phyloP scores from a whole-genome alignment of 202 grass and related monocot genomes.

The Brachypodium distachyon region DNA sequence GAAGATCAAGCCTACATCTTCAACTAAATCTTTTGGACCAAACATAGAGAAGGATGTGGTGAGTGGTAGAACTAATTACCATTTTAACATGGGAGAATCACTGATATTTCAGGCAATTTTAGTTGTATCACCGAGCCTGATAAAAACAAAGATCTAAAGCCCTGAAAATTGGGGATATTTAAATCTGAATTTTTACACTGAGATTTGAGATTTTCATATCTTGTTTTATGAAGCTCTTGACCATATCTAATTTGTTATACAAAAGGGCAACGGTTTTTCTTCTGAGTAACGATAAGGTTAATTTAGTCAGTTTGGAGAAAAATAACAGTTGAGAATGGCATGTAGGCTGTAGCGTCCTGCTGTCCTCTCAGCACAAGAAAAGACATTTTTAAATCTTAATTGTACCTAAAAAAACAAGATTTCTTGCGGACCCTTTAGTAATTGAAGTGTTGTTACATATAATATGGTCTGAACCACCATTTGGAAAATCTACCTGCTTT shows the following conservation, averaged over 20 bases:
- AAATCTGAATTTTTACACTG: not conserved
- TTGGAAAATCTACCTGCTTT: not conserved
- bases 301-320: not conserved
- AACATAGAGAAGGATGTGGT: slow-evolving; percentile 34
- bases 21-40: slow-evolving; percentile 36
- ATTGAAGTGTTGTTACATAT: not conserved
- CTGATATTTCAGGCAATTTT: not conserved
- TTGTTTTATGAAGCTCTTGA: not conserved
- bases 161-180: not conserved
- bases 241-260: not conserved
- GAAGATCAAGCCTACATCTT: slow-evolving; percentile 23
- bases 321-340: not conserved
- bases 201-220: not conserved
- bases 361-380: not conserved
- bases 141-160: not conserved
- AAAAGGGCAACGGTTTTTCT: not conserved
- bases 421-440: not conserved
- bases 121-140: not conserved
- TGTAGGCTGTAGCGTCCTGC: no score
- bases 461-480: not conserved
- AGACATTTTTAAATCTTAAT: not conserved
- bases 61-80: slow-evolving; percentile 4
- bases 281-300: not conserved
- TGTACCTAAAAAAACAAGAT: not conserved
- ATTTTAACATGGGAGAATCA: not conserved